A percentile compares a stretch with the other conserved stretches of the same genome.
Evolutionary conservation across 129 eudicot genomes (phyloP).

Genomic region (Centrapalus pauciflorus): DNA sequence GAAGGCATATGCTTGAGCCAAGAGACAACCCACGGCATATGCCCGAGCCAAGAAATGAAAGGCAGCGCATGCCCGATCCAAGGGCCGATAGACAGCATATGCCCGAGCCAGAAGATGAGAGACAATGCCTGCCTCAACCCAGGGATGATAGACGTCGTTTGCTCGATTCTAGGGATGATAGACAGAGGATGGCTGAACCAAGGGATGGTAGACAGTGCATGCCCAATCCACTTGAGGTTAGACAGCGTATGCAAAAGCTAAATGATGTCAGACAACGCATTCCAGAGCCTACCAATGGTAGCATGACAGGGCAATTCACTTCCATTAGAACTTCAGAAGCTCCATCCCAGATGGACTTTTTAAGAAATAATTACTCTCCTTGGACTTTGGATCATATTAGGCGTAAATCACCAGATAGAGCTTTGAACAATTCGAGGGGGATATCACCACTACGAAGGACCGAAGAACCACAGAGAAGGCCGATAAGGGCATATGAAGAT

Average conservation of each 20-base stretch:
- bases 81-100: conserved; percentile 15
- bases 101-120: conserved; percentile 28
- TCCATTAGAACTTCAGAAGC: conserved; percentile 41
- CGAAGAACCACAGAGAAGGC: conserved; percentile 54
- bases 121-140: conserved; percentile 20
- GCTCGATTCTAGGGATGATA: conserved; percentile 28
- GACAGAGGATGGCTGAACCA: conserved; percentile 33
- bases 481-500: conserved; percentile 52
- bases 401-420: conserved; percentile 68
- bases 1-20: conserved; percentile 16
- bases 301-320: conserved; percentile 31
- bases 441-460: conserved; percentile 46
- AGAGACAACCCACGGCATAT: too few species aligned
- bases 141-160: conserved; percentile 36
- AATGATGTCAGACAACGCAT: conserved; percentile 33
- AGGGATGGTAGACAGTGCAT: conserved; percentile 35
- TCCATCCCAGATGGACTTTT: conserved; percentile 31
- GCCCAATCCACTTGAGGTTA: conserved; percentile 33
- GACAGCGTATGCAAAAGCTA: conserved; percentile 26
- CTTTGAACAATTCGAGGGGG: conserved; percentile 38
- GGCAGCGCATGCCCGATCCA: conserved; percentile 25
- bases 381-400: conserved; percentile 71
- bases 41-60: conserved; percentile 15
- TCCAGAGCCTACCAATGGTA: conserved; percentile 29
- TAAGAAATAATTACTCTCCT: conserved; percentile 48